Conservation (phyloP, 2,329 filamentous ascomycete species). For the Aspergillus persii region DNA sequence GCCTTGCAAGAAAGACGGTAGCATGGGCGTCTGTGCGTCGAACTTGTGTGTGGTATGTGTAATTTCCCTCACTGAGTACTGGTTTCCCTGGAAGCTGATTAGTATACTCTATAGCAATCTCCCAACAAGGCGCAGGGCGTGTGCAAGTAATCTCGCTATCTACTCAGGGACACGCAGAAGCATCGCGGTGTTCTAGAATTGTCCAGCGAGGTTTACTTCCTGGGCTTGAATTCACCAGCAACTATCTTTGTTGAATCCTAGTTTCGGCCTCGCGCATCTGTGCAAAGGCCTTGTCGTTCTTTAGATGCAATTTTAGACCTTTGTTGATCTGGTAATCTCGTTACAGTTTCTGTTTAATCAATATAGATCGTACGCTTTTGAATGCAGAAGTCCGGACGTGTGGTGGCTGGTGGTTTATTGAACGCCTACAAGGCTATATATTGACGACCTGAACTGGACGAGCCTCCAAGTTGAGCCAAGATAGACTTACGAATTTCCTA, state of each 20-base stretch:
- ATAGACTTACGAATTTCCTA: background rate
- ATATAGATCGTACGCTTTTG: background rate
- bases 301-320: background rate
- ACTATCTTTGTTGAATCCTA: background rate
- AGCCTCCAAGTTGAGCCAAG: background rate
- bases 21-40: constrained; percentile 1
- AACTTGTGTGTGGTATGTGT: constrained; percentile 6
- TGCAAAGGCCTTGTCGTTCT: background rate
- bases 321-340: background rate
- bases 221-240: background rate
- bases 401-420: too few species aligned
- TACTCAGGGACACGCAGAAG: background rate
- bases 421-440: too few species aligned
- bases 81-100: background rate
- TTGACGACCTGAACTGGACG: too few species aligned
- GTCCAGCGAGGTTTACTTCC: background rate
- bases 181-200: background rate
- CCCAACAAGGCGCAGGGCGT: background rate
- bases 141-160: background rate
- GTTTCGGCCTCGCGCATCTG: background rate
- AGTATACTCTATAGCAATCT: background rate
- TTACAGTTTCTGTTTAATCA: background rate
- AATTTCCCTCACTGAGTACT: background rate
- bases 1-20: constrained; percentile 3
- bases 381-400: too few species aligned